Evolutionary conservation across 768 basidiomycete genomes (phyloP), one percentile per base, ranked within the genome.

Genomic region (Boletus sp.): DNA sequence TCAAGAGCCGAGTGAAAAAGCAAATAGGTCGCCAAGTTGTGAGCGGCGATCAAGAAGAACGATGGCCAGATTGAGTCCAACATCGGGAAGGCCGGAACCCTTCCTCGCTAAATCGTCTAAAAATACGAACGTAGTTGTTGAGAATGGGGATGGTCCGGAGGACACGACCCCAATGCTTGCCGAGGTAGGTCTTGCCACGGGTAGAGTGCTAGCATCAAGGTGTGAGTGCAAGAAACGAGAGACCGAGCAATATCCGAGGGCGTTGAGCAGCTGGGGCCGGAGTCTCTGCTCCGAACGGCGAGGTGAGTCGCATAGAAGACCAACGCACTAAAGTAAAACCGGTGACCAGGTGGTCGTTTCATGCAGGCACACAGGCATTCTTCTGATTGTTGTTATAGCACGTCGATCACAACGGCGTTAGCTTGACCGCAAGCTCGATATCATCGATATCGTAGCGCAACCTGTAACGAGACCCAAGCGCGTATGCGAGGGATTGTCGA

Each of bases 1-100:
- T 50, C 47, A 21, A 63, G 30, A 58, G 37, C 49, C 54, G 19
- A 64, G 47, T 19, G 30, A 32, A 40, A 64, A 64, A 5, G 64
- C 67, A 30, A 54, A 53, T 1, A 41, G 21, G 11, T 54, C 50
- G 3, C 47, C 35, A 15, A 41, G 39, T 10, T 27, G 19, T 19
- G 17, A 29, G 51, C 61, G 47, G 34, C 58, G 63, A 33, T 45
- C 23, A 23, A 54, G 25, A 15, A 60, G 59, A 0, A 23, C 57
- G 1, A 49, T 7, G 10, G 60, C 34, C 23, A 65, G 32, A 41
- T 54, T 61, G 21, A 40, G 48, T 3, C 65, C 50, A 10, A 71
- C 41, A 40, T 61, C 48, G 7, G 33, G n/a, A 8, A 40, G 33
- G 27, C n/a, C n/a, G n/a, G n/a, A n/a, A n/a, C n/a, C n/a, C n/a